Evolutionary conservation across 176 grass and related monocot genomes (phyloP).

Genomic region (Elymus sibiricus): DNA sequence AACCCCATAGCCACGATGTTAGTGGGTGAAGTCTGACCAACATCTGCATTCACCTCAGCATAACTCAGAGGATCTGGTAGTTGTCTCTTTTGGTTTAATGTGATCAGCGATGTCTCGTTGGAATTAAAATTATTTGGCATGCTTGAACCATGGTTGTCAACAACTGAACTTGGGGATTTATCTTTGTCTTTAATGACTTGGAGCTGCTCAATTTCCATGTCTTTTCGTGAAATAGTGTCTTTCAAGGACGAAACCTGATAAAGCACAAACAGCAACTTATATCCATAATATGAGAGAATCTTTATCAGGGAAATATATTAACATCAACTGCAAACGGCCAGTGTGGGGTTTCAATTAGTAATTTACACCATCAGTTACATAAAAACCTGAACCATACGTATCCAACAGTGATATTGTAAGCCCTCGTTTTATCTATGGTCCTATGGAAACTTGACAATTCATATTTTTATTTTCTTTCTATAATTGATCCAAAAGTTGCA

Average conservation of each 20-base stretch:
- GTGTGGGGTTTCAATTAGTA: neutral
- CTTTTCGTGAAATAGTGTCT: conserved; percentile 81
- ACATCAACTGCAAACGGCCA: neutral
- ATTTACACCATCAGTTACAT: neutral
- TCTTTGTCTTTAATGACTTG: conserved; percentile 60
- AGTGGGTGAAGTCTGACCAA: conserved; percentile 21
- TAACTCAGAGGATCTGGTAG: conserved; percentile 50
- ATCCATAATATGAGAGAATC: neutral
- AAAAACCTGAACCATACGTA: neutral
- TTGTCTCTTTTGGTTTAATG: conserved; percentile 27
- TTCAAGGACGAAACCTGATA: conserved; percentile 81
- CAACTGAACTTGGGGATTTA: conserved; percentile 17
- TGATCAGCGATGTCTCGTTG: conserved; percentile 8
- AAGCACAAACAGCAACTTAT: conserved; percentile 5
- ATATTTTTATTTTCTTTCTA: neutral
- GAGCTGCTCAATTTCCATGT: conserved; percentile 87
- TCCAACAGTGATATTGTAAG: neutral
- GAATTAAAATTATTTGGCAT: conserved; percentile 39
- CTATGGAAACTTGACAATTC: neutral
- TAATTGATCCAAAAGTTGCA: neutral
- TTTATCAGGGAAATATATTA: neutral
- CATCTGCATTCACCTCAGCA: conserved; percentile 41
- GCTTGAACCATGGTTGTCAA: conserved; percentile 33
- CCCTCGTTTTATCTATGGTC: neutral
- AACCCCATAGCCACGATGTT: conserved; percentile 15